Evolutionary conservation across 441 rosid genomes (phyloP), one percentile per base, ranked within the genome.

Genomic region (Corymbia calophylla): DNA sequence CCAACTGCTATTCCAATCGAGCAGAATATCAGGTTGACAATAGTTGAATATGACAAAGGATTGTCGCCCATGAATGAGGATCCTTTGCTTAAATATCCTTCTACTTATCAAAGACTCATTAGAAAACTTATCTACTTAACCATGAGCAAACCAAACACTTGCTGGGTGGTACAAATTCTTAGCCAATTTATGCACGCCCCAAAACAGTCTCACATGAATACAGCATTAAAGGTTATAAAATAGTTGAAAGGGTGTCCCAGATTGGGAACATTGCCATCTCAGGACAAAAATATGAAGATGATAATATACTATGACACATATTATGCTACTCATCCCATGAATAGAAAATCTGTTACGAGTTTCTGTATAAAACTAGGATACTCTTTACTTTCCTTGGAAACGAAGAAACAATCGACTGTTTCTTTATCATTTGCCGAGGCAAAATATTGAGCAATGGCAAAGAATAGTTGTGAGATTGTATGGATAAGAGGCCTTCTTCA

Each of bases 1-100:
- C 5, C 0, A 0, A 29, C 0, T 23, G 29, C 6, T 56, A 56
- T n/a, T n/a, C n/a, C n/a, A n/a, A n/a, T n/a, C n/a, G n/a, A n/a
- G n/a, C n/a, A n/a, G n/a, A n/a, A n/a, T n/a, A n/a, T n/a, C n/a
- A n/a, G n/a, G 29, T 23, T 56, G 6, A 56, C 62, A 56, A 56
- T 6, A 23, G 0, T 0, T 56, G 1, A 56, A 56, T 35, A 56
- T 56, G 62, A 56, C 29, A 56, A 56, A 56, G 13, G 62, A 56
- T 56, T 56, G 4, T 56, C 62, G 7, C 62, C 62, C 62, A 9
- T 58, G 62, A 58, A 25, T 6, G 1, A 0, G 1, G 25, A 58
- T 58, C 14, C 64, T 29, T 58, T 58, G 14, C 64, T 58, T 58
- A 58, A 58, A 9, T n/a, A 25, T 58, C 64, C 3, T 58, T 58